Evolutionary conservation across 2,329 filamentous ascomycete species (phyloP).

Genomic region (Ceratocystis diversiconidia): DNA sequence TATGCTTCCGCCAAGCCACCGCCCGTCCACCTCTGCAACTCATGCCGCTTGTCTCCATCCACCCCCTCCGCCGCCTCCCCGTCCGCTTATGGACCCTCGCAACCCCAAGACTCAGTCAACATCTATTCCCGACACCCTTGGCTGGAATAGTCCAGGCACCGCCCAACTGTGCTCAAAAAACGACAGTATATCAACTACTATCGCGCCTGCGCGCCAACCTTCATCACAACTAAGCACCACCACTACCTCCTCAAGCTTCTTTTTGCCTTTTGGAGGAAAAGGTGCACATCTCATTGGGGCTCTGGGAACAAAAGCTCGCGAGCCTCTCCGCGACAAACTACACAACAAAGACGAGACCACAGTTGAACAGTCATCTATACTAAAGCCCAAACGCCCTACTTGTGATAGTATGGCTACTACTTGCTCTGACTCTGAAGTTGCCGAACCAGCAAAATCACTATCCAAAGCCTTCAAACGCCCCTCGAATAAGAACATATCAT

Average conservation of each 20-base stretch:
- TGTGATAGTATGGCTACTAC: conserved; percentile 19
- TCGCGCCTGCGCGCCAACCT: conserved; percentile 37
- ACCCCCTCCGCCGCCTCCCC: background rate
- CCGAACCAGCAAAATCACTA: background rate
- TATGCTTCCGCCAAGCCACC: background rate
- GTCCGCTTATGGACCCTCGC: conserved; percentile 12
- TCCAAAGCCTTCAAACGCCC: background rate
- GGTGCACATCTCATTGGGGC: conserved; percentile 40
- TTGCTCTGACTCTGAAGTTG: conserved; percentile 19
- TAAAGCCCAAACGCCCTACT: background rate
- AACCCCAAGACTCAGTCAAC: conserved; percentile 25
- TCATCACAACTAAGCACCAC: conserved; percentile 41
- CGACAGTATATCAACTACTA: conserved; percentile 19
- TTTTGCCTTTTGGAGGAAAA: conserved; percentile 41
- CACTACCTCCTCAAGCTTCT: conserved; percentile 35
- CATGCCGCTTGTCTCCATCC: background rate
- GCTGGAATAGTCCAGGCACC: conserved; percentile 35
- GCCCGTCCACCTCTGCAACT: background rate
- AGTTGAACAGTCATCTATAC: background rate
- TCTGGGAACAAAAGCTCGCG: conserved; percentile 25
- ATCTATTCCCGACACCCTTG: conserved; percentile 42
- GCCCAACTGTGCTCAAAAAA: conserved; percentile 1
- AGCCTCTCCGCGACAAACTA: conserved; percentile 24
- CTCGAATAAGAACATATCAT: background rate
- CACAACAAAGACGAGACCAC: background rate